Evolutionary conservation across 352 stramenopile species (phyloP), one percentile per base, ranked within the genome.

Genomic region (Thraustotheca clavata): DNA sequence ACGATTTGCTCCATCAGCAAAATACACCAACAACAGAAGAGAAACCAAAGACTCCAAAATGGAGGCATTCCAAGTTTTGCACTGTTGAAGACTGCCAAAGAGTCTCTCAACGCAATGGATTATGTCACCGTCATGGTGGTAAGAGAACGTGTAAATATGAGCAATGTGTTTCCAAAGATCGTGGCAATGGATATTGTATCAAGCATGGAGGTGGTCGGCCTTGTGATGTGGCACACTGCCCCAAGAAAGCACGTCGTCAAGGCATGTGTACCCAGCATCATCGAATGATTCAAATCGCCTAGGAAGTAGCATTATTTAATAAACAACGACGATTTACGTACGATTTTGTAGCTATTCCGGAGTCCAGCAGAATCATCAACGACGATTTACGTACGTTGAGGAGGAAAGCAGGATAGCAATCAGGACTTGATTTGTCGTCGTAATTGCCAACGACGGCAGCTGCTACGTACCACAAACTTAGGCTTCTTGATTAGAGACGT

Each of bases 61-160:
- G 75, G 67, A 76, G 83, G 22, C 77, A 80, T n/a, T 91, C 80
- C 59, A 91, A 91, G 71, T 91, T 88, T 68, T 91, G 83, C 74
- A 89, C 85, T 72, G 80, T 91, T 11, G 80, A 89, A 14, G 79
- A 76, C 29, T 91, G 83, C 47, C 73, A 88, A 65, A 80, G 83
- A n/a, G 83, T 89, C 33, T 90, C 80, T 11, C 83, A 91, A 70
- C 80, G 83, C 49, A 91, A 91, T 76, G 88, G 88, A 52, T 62
- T 89, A 26, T 91, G 83, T 49, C 80, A 92, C 71, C 86, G 79
- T 60, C 83, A 92, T 66, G 83, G 83, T 35, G 83, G 83, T 52
- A 92, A 90, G 63, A 79, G 83, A 7, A 70, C 88, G 20, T 92
- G 83, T 60, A 89, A 90, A 59, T 77, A 89, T 55, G 73, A 83